Base-by-base conservation (phyloP, 441 rosid genomes). In the Geranium incanum region DNA sequence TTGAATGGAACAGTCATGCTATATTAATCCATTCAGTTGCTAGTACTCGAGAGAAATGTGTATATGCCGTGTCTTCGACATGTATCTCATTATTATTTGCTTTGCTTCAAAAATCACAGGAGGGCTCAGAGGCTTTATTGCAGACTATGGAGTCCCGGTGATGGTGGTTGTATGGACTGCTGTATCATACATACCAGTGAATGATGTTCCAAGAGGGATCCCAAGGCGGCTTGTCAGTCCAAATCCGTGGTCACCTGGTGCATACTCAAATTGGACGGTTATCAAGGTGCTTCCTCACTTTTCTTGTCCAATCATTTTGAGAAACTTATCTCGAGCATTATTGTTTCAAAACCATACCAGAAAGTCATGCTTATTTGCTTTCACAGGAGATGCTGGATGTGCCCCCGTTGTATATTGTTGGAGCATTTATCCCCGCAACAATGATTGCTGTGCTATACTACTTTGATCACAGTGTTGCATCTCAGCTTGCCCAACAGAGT, bases 401-500 rank as follows among this genome's bases (percentile, higher is more conserved):
- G 77, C 90, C 95, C 37, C 85, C 86, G 41, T 76, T 89, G 23
- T 89, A 89, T 70, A 89, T 89, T 66, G 81, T 87, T 69, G 95
- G 92, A 76, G 90, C 95, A 68, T 82, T 89, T 76, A 84, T 89
- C 81, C 95, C 95, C 23, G 95, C 95, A 72, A 89, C 95, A 60
- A 89, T 89, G 95, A 89, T 86, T 79, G 92, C 94, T 0, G 94
- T 89, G 52, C 52, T 89, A 66, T 89, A 87, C 82, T 87, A 89
- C 85, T 89, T 89, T 68, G 95, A 89, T 80, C 95, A 89, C 82
- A 89, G 95, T 68, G 90, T 89, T 66, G 95, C 95, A 28, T 89
- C 95, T 71, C 95, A 89, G 77, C 87, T 89, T 69, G 90, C 95
- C 16, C 95, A 89, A 75, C 95, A 87, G 64, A 79, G 87, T 74